These are phyloP conservation scores for Pythium phragmiticola DNA, from an alignment of 352 stramenopile genomes.

Conservation along the genomic window DNA sequence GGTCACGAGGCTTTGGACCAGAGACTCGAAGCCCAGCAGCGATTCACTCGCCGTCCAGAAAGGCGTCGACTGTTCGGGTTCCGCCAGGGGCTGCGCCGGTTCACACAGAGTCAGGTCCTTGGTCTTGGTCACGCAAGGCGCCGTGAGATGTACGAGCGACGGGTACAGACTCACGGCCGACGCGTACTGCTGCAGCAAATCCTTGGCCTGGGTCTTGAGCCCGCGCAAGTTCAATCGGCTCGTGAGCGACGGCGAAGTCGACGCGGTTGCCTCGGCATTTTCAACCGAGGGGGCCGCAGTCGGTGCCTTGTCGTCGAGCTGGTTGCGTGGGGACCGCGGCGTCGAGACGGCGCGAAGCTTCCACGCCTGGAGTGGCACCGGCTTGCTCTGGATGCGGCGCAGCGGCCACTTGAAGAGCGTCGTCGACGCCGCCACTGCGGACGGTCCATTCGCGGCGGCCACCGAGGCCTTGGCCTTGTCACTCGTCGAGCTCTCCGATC, in stretches of 20 bases:
- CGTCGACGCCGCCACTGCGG: background rate
- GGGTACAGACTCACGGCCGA: conserved; percentile 29
- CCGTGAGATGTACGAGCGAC: conserved; percentile 28
- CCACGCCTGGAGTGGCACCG: conserved; percentile 12
- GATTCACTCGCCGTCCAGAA: conserved; percentile 50
- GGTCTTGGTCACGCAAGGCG: conserved; percentile 15
- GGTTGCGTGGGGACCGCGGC: conserved; percentile 7
- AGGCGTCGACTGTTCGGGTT: conserved; percentile 11
- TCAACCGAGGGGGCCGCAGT: background rate
- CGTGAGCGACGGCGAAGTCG: conserved; percentile 9
- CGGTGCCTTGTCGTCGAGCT: conserved; percentile 5
- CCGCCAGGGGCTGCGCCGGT: background rate
- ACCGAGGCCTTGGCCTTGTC: conserved; percentile 19
- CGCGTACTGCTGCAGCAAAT: conserved; percentile 25
- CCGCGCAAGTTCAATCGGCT: conserved; percentile 21
- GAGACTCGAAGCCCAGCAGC: conserved; percentile 38
- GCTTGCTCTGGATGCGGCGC: conserved; percentile 26
- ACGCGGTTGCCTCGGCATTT: background rate
- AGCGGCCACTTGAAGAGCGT: conserved; percentile 25
- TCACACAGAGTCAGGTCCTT: background rate
- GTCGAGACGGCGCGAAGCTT: conserved; percentile 21
- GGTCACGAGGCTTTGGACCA: conserved; percentile 38
- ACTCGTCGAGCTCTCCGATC: conserved; percentile 9
- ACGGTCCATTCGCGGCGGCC: background rate
- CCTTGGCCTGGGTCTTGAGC: conserved; percentile 30